Percentiles rank a stretch among this genome's conserved stretches.
These are phyloP conservation scores for Elsinoe fawcettii DNA, from an alignment of 2,329 filamentous ascomycete species.

Conservation along the genomic window DNA sequence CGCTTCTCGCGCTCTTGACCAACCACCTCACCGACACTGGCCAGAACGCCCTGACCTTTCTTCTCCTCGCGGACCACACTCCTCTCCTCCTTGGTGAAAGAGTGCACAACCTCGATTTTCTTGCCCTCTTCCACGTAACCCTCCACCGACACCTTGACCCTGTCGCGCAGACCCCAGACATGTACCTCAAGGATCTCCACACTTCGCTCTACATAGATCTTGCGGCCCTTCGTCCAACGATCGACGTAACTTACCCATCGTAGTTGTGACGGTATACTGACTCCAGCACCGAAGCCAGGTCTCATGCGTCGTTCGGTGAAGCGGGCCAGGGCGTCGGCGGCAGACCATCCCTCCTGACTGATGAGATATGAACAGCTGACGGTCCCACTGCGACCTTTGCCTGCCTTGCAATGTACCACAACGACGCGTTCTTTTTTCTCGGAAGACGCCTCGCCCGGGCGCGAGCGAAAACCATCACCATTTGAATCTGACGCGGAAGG, in stretches of 20 bases:
- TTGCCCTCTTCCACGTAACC: constrained; percentile 85
- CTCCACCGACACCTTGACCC: constrained; percentile 79
- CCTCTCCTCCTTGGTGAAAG: constrained; percentile 66
- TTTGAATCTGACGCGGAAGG: not conserved
- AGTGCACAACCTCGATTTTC: constrained; percentile 74
- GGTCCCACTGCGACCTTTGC: constrained; percentile 87
- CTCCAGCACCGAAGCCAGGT: constrained; percentile 76
- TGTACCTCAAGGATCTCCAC: constrained; percentile 85
- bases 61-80: constrained; percentile 54
- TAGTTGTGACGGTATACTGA: constrained; percentile 88
- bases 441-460: not conserved
- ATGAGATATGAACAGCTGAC: constrained; percentile 85
- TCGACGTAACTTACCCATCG: constrained; percentile 85
- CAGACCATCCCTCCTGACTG: constrained; percentile 67
- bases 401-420: constrained; percentile 95
- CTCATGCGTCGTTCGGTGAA: constrained; percentile 85
- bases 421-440: constrained; percentile 52
- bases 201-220: constrained; percentile 72
- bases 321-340: constrained; percentile 54
- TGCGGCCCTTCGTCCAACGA: constrained; percentile 68
- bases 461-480: not conserved
- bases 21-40: constrained; percentile 40
- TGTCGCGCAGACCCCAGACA: constrained; percentile 78
- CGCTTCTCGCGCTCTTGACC: constrained; percentile 19
- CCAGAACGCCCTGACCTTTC: constrained; percentile 34